These are phyloP conservation scores for Ceratocystis destructans DNA, from an alignment of 2,329 filamentous ascomycete species.

Conservation along the genomic window DNA sequence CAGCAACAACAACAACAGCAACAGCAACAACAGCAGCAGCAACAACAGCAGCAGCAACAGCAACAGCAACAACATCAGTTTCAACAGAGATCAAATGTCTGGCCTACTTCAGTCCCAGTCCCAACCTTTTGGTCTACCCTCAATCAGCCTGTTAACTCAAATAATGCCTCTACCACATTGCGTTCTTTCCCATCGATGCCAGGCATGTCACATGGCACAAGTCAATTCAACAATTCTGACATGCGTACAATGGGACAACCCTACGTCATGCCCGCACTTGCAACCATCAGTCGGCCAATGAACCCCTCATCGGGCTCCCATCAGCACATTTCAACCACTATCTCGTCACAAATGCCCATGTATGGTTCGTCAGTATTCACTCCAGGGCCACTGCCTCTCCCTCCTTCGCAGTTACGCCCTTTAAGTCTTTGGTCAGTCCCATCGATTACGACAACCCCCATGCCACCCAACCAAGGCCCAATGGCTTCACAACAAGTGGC, in stretches of 20 bases:
- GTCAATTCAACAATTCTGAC: conserved; percentile 2
- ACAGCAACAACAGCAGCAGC: background rate
- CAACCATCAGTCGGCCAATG: background rate
- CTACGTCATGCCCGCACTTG: background rate
- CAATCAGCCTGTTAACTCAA: background rate
- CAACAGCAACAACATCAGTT: background rate
- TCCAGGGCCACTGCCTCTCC: background rate
- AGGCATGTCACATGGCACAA: background rate
- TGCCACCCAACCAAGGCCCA: background rate
- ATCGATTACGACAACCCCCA: background rate
- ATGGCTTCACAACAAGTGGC: background rate
- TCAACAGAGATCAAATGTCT: background rate
- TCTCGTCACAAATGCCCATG: background rate
- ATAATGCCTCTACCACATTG: background rate
- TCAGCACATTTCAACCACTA: background rate
- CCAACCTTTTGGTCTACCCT: background rate
- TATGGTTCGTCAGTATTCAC: background rate
- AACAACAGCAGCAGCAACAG: background rate
- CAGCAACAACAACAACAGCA: background rate
- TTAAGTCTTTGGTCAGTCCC: background rate
- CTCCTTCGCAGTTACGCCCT: background rate
- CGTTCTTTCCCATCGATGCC: background rate
- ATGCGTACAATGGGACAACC: background rate
- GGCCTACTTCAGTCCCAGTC: background rate
- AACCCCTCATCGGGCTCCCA: background rate